Percentiles rank a stretch among this genome's conserved stretches.
These are phyloP conservation scores for Polygonum aviculare DNA, from an alignment of 148 eudicot genomes.

Conservation along the genomic window DNA sequence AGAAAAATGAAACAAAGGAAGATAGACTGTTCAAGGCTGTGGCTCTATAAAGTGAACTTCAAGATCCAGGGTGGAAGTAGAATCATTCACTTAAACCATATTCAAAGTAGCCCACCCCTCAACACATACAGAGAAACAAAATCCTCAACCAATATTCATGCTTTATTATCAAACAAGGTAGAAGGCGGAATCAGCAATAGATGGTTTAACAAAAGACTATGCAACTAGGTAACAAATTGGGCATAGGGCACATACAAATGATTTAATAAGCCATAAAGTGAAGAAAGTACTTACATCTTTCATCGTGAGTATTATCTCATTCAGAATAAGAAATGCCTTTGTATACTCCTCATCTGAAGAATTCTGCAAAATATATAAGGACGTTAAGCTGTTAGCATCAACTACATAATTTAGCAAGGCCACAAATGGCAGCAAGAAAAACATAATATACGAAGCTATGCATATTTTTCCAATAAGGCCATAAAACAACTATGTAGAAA, in stretches of 20 bases:
- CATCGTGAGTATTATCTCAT: constrained; percentile 64
- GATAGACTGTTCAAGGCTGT: background rate
- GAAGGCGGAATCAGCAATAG: background rate
- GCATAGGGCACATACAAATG: background rate
- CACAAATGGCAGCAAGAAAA: background rate
- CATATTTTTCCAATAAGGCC: background rate
- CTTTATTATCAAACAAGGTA: constrained; percentile 1
- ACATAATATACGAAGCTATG: background rate
- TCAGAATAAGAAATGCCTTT: constrained; percentile 76
- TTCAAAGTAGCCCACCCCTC: background rate
- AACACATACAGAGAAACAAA: background rate
- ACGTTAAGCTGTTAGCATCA: background rate
- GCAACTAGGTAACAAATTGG: constrained; percentile 2
- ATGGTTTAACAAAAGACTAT: background rate
- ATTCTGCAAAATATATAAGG: constrained; percentile 27
- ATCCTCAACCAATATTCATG: background rate
- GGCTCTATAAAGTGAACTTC: background rate
- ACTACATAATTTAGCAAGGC: background rate
- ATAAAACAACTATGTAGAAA: background rate
- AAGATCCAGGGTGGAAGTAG: background rate
- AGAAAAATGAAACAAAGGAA: background rate
- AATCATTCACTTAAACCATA: constrained; percentile 5
- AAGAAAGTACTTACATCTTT: constrained; percentile 67
- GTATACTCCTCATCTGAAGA: constrained; percentile 59
- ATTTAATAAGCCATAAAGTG: constrained; percentile 2